Percentiles rank a stretch among this genome's conserved stretches.
Evolutionary conservation across 768 basidiomycete species (phyloP).

Genomic region (Termitomyces sp.): DNA sequence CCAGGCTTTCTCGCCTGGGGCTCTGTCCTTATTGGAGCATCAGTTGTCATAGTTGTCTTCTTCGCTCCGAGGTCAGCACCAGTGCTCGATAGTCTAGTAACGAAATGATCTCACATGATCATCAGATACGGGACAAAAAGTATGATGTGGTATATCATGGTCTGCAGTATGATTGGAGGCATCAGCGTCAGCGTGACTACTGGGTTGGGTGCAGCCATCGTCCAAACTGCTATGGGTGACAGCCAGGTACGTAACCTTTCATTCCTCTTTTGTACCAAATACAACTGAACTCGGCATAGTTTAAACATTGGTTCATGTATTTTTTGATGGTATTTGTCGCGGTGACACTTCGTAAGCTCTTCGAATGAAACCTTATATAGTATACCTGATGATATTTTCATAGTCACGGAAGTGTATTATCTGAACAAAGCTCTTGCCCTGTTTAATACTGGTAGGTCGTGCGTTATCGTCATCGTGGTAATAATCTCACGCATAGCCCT

Average conservation of each 20-base stretch:
- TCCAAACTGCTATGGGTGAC: constrained; percentile 67
- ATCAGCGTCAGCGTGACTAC: constrained; percentile 93
- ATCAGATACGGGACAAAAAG: constrained; percentile 78
- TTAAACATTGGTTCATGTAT: constrained; percentile 90
- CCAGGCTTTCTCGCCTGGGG: constrained; percentile 77
- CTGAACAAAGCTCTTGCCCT: constrained; percentile 93
- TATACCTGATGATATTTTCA: background rate
- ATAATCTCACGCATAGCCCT: constrained; percentile 55
- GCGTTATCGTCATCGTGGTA: constrained; percentile 1
- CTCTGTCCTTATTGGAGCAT: constrained; percentile 54
- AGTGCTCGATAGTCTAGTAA: background rate
- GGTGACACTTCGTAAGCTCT: constrained; percentile 65
- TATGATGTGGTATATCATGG: constrained; percentile 93
- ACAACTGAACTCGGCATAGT: constrained; percentile 39
- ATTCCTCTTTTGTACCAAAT: background rate
- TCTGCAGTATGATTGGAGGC: constrained; percentile 97
- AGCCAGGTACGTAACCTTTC: constrained; percentile 54
- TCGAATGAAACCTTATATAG: constrained; percentile 3
- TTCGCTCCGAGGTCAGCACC: constrained; percentile 69
- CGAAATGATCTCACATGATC: background rate
- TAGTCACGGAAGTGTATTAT: constrained; percentile 91
- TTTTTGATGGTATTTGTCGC: constrained; percentile 81
- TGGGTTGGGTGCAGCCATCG: constrained; percentile 88
- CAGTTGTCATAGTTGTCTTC: constrained; percentile 73
- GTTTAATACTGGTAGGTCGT: constrained; percentile 76